phyloP scores from a whole-genome alignment of 2,329 filamentous ascomycete genomes.

The Clonostachys sp. region DNA sequence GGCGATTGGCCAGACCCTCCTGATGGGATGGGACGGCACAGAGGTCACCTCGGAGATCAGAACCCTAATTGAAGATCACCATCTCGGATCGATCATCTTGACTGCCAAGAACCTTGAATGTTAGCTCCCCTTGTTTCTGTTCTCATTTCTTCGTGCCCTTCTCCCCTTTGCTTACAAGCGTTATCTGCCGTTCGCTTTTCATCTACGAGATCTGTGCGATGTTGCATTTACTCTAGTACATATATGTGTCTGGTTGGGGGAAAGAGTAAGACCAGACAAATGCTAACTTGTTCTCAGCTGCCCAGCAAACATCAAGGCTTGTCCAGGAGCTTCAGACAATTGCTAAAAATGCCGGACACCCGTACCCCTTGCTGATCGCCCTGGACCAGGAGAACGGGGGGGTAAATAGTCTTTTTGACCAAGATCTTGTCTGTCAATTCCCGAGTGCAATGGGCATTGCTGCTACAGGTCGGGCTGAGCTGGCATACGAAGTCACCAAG shows the following conservation, averaged over 20 bases:
- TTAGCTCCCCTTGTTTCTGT: conserved; percentile 23
- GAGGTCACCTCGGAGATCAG: conserved; percentile 79
- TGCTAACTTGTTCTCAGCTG: conserved; percentile 52
- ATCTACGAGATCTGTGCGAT: too few species aligned
- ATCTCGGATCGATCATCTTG: conserved; percentile 82
- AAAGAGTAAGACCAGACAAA: not conserved
- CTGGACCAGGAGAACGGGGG: conserved; percentile 97
- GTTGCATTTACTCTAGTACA: too few species aligned
- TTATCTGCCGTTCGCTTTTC: too few species aligned
- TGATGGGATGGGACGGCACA: conserved; percentile 84
- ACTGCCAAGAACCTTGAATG: conserved; percentile 85
- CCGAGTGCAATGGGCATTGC: conserved; percentile 95
- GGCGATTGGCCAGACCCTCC: conserved; percentile 72
- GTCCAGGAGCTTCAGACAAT: conserved; percentile 91
- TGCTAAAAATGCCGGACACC: conserved; percentile 84
- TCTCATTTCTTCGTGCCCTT: too few species aligned
- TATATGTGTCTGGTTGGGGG: too few species aligned
- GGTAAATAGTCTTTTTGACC: conserved; percentile 94
- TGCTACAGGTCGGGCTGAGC: conserved; percentile 79
- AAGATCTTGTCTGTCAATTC: conserved; percentile 93
- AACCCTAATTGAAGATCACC: conserved; percentile 74
- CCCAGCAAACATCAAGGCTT: conserved; percentile 81
- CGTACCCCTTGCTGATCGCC: conserved; percentile 82
- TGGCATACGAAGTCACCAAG: conserved; percentile 87
- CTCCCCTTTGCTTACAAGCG: too few species aligned